Evolutionary conservation across 2,329 filamentous ascomycete genomes (phyloP).

Genomic region (Colletotrichum euphorbiae): DNA sequence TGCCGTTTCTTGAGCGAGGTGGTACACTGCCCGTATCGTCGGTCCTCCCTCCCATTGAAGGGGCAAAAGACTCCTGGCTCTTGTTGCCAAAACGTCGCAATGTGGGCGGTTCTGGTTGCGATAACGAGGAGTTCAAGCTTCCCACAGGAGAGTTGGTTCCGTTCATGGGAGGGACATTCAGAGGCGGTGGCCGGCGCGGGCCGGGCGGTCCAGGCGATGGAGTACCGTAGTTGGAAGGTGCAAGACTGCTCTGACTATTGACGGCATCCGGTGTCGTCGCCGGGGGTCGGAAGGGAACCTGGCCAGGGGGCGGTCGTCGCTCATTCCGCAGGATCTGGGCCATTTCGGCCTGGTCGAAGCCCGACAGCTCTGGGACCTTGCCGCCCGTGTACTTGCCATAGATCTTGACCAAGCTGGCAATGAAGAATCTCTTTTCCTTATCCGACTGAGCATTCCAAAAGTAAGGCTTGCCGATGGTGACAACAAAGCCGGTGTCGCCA

Average conservation of each 20-base stretch:
- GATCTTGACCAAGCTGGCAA: constrained; percentile 95
- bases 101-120: constrained; percentile 55
- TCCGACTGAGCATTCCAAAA: constrained; percentile 95
- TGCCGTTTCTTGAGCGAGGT: constrained; percentile 65
- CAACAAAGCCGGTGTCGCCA: constrained; percentile 83
- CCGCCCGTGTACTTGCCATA: constrained; percentile 96
- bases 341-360: constrained; percentile 84
- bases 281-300: constrained; percentile 29
- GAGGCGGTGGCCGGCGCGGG: constrained; percentile 32
- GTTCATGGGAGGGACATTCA: constrained; percentile 32
- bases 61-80: constrained; percentile 68
- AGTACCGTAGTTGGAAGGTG: constrained; percentile 48
- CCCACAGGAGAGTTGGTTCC: constrained; percentile 57
- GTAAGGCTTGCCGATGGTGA: constrained; percentile 93
- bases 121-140: constrained; percentile 63
- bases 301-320: constrained; percentile 50
- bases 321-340: constrained; percentile 77
- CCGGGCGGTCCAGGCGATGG: constrained; percentile 45
- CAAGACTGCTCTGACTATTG: constrained; percentile 41
- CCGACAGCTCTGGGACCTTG: constrained; percentile 79
- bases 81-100: constrained; percentile 65
- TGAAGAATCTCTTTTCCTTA: constrained; percentile 99
- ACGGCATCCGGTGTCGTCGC: constrained; percentile 32
- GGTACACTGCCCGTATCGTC: constrained; percentile 64
- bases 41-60: constrained; percentile 59